A percentile compares a stretch with the other conserved stretches of the same genome.
phyloP scores from a whole-genome alignment of 2,329 filamentous ascomycete species.

The Stylonectria norvegica region DNA sequence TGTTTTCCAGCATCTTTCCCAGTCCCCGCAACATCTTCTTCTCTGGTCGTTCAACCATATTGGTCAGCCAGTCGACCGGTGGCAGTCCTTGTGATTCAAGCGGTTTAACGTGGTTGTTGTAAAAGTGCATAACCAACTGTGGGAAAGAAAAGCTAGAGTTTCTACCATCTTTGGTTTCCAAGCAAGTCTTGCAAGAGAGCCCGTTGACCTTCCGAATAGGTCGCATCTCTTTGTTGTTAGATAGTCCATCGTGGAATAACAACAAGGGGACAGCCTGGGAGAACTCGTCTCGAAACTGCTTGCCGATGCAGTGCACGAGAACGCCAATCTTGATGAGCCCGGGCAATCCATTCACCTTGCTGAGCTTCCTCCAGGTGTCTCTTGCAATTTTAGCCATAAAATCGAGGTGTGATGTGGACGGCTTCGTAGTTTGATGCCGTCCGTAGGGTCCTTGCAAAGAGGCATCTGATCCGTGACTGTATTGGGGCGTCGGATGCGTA shows the following conservation, averaged over 20 bases:
- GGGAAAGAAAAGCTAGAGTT: constrained; percentile 51
- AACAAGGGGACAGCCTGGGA: constrained; percentile 52
- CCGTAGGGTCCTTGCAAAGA: no score
- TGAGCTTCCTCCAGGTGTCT: constrained; percentile 61
- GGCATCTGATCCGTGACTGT: constrained; percentile 1
- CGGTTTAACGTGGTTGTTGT: constrained; percentile 39
- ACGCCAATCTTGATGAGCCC: constrained; percentile 60
- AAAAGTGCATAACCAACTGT: constrained; percentile 58
- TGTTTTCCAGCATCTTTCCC: constrained; percentile 25
- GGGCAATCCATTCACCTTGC: constrained; percentile 58
- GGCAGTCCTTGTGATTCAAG: constrained; percentile 14
- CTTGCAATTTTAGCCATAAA: constrained; percentile 53
- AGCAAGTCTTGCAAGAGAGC: constrained; percentile 55
- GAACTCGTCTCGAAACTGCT: constrained; percentile 56
- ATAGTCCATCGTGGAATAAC: constrained; percentile 58
- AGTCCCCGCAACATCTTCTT: constrained; percentile 30
- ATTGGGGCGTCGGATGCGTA: neutral
- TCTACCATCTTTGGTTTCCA: constrained; percentile 31
- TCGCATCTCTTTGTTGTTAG: constrained; percentile 55
- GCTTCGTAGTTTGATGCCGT: no score
- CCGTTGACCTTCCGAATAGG: constrained; percentile 52
- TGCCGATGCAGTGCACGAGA: constrained; percentile 60
- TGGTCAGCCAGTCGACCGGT: constrained; percentile 41
- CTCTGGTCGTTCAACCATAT: constrained; percentile 45
- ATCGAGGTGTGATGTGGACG: constrained; percentile 48